Base-by-base conservation (phyloP, 176 grass and related monocot genomes). In the Stipa capillata region DNA sequence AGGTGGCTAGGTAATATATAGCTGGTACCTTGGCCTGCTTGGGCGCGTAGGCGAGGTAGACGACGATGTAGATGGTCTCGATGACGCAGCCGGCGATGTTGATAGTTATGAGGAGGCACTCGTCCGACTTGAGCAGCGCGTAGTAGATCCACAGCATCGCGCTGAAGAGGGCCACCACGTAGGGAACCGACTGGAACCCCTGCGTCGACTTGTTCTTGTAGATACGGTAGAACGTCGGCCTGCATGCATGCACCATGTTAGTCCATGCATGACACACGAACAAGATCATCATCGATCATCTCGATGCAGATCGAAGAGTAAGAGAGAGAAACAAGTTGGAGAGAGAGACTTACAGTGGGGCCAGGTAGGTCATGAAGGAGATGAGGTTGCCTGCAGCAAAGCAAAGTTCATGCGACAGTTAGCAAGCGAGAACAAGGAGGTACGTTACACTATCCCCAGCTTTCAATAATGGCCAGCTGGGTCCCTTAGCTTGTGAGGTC, bases 91-190 rank as follows among this genome's bases (percentile, higher is more conserved):
- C 94, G 4, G 84, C 83, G 1, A 78, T 49, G 78, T 97, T 93
- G 39, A 91, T 93, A 57, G 91, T 97, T 84, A 97, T 83, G 62
- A 97, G 91, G 4, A 93, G 84, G 56, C 23, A 79, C 33, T 89
- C 77, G 60, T 83, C 15, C 2, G 88, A 88, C 53, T 97, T 87
- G 70, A 97, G 44, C 57, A 89, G 60, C 0, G 94, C 91, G 70
- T 98, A 98, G 79, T 91, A 98, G 59, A 98, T 98, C 96, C 92
- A 98, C 34, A 98, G 47, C 87, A 93, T 92, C 4, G 90, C 76
- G 45, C 96, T 98, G 51, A 98, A 98, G 2, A 98, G 84, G 0
- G 96, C 90, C 56, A 98, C 88, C 1, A 98, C 96, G 41, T 98
- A 98, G 0, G 96, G 96, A 16, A 98, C 64, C 0, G 96, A 98